Percentiles rank a stretch among this genome's conserved stretches.
Conservation (phyloP, 331 rosid species). For the Malus hybrid region DNA sequence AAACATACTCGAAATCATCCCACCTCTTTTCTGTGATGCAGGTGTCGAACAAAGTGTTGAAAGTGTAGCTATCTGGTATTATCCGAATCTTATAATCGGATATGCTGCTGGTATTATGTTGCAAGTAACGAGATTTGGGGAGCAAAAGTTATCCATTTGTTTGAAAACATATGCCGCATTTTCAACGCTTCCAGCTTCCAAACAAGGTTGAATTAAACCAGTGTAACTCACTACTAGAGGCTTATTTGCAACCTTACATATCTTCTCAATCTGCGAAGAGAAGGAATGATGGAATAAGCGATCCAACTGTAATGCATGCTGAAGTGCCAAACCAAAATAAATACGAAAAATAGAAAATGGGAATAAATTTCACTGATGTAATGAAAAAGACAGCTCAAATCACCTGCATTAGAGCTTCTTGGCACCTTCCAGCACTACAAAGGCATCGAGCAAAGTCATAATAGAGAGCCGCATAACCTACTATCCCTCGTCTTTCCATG, state of each 20-base stretch:
- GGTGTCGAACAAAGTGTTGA: conserved; percentile 71
- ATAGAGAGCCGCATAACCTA: conserved; percentile 93
- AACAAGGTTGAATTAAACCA: conserved; percentile 83
- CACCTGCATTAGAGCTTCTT: conserved; percentile 86
- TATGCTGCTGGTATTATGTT: conserved; percentile 53
- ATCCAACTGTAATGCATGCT: conserved; percentile 15
- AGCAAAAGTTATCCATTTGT: conserved; percentile 65
- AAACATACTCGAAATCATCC: conserved; percentile 58
- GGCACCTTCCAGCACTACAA: conserved; percentile 82
- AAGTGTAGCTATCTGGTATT: conserved; percentile 71
- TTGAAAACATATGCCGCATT: conserved; percentile 65
- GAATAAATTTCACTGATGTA: not conserved
- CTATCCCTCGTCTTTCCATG: conserved; percentile 90
- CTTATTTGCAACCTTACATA: conserved; percentile 84
- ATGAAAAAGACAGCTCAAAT: not conserved
- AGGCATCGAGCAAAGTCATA: conserved; percentile 95
- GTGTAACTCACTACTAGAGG: conserved; percentile 96
- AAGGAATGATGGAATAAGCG: conserved; percentile 7
- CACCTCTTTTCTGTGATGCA: conserved; percentile 53
- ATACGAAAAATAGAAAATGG: not conserved
- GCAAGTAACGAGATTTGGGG: conserved; percentile 82
- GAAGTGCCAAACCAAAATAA: not conserved
- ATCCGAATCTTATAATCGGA: conserved; percentile 44
- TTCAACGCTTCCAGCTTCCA: conserved; percentile 55
- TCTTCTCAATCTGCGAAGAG: conserved; percentile 70